phyloP scores from a whole-genome alignment of 176 grass and related monocot species.

The Canna indica region DNA sequence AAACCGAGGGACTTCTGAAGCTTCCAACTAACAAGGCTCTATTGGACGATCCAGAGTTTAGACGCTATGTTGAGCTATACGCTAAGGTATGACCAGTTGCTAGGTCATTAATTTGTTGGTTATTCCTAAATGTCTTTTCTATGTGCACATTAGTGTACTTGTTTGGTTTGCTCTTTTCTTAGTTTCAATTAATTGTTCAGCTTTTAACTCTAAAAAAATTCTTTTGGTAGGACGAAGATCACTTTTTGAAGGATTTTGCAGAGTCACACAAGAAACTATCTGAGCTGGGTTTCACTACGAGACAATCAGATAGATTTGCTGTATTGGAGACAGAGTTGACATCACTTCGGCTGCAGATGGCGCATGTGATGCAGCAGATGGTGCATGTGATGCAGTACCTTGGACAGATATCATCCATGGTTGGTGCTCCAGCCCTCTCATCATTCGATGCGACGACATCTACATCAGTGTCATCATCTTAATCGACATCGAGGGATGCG shows the following conservation, averaged over 20 bases:
- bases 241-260: conserved; percentile 78
- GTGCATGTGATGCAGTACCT: too few species aligned
- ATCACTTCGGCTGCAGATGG: too few species aligned
- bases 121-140: not conserved
- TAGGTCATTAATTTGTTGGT: not conserved
- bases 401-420: too few species aligned
- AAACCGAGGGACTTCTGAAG: conserved; percentile 72
- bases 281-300: conserved; percentile 61
- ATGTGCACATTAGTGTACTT: not conserved
- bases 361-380: too few species aligned
- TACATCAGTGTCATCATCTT: too few species aligned
- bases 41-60: conserved; percentile 71
- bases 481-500: too few species aligned
- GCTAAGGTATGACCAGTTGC: conserved; percentile 52
- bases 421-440: too few species aligned
- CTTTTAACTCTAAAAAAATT: not conserved
- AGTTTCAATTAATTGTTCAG: not conserved
- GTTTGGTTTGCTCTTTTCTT: not conserved
- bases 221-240: conserved; percentile 69
- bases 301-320: conserved; percentile 27
- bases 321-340: too few species aligned
- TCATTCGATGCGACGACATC: too few species aligned
- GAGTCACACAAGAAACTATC: conserved; percentile 94
- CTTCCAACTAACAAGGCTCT: conserved; percentile 77
- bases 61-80: conserved; percentile 74